These are phyloP conservation scores for Talaromyces sp. DNA, from an alignment of 2,329 filamentous ascomycete species.

Conservation along the genomic window DNA sequence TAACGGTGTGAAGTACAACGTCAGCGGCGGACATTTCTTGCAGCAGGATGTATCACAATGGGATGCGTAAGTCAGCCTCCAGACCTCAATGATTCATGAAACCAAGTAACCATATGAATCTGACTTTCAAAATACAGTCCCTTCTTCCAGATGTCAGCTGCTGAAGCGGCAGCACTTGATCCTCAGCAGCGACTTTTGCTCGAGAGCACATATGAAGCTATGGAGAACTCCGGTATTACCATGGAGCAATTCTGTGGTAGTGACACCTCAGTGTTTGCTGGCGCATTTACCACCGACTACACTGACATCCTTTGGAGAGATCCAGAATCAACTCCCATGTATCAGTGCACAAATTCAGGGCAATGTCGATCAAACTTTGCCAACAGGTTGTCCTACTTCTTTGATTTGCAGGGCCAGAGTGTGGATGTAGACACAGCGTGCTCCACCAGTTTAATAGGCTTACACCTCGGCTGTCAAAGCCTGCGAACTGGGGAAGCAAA, in stretches of 20 bases:
- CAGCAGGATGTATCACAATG: constrained; percentile 27
- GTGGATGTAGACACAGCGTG: constrained; percentile 21
- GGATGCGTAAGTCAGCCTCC: constrained; percentile 22
- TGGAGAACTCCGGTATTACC: constrained; percentile 28
- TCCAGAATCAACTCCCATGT: constrained; percentile 16
- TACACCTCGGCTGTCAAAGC: constrained; percentile 7
- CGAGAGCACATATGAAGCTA: constrained; percentile 11
- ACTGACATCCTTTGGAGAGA: constrained; percentile 13
- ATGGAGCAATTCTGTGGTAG: constrained; percentile 29
- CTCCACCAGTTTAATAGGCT: constrained; percentile 17
- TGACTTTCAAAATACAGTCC: not conserved
- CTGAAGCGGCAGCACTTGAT: constrained; percentile 9
- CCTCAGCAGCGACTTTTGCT: constrained; percentile 31
- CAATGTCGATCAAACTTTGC: constrained; percentile 27
- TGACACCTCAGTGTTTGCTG: constrained; percentile 33
- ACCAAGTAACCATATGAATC: not conserved
- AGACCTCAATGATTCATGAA: not conserved
- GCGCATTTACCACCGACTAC: constrained; percentile 32
- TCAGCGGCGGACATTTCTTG: constrained; percentile 18
- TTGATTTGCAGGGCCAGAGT: constrained; percentile 13
- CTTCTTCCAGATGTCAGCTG: constrained; percentile 21
- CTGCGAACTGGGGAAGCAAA: constrained; percentile 13
- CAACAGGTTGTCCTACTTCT: constrained; percentile 26
- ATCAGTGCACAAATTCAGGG: constrained; percentile 25
- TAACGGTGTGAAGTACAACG: constrained; percentile 18